Evolutionary conservation across 345 rosid species (phyloP).

Genomic region (Barbarea vulgaris): DNA sequence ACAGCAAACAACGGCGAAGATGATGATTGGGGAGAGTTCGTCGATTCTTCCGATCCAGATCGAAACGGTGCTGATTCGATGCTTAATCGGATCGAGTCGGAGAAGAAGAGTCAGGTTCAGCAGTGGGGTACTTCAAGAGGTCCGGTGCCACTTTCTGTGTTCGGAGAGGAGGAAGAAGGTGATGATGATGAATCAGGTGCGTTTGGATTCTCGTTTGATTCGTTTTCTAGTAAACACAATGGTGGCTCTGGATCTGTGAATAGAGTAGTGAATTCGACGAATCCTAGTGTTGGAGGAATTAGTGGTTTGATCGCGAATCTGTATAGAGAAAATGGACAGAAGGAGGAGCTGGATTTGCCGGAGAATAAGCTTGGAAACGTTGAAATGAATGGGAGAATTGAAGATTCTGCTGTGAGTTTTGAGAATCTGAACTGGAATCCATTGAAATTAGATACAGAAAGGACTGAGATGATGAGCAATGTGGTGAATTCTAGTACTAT

Average conservation of each 20-base stretch:
- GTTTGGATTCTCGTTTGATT: conserved; percentile 35
- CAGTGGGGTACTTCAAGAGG: conserved; percentile 55
- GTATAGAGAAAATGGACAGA: conserved; percentile 41
- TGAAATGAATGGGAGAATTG: background rate
- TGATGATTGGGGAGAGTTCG: conserved; percentile 87
- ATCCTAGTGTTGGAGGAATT: conserved; percentile 24
- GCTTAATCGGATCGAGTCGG: conserved; percentile 43
- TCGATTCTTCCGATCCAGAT: conserved; percentile 36
- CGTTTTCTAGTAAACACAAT: conserved; percentile 35
- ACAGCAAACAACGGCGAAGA: conserved; percentile 40
- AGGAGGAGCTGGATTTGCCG: conserved; percentile 21
- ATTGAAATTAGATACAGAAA: conserved; percentile 32
- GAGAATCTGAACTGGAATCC: conserved; percentile 45
- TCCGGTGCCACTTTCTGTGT: conserved; percentile 83
- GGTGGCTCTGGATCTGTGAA: conserved; percentile 36
- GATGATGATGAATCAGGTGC: conserved; percentile 39
- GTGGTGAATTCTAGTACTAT: conserved; percentile 25
- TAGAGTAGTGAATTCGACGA: conserved; percentile 31
- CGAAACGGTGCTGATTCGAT: conserved; percentile 30
- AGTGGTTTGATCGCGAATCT: conserved; percentile 54
- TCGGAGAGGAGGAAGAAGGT: conserved; percentile 62
- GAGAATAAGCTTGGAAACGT: background rate
- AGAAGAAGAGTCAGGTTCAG: conserved; percentile 24
- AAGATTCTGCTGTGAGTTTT: background rate
- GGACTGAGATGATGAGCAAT: background rate